Base-by-base conservation (phyloP, 2,329 filamentous ascomycete species). In the Sporothrix brunneoviolacea region DNA sequence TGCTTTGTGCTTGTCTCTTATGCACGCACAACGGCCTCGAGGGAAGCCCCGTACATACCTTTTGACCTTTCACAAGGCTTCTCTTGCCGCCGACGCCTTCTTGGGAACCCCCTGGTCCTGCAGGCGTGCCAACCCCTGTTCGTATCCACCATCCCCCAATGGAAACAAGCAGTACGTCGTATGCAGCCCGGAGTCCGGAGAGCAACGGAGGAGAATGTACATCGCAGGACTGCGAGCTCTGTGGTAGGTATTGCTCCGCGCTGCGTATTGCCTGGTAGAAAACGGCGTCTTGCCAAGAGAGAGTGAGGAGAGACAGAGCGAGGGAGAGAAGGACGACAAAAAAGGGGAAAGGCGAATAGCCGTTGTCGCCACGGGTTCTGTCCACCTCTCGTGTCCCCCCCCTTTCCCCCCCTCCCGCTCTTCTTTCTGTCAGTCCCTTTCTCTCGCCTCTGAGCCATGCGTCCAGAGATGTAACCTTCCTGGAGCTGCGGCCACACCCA, bases 41-140 rank as follows among this genome's bases (percentile, higher is more conserved):
- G 28, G 42, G 37, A 38, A 35, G 27, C 24, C 32, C 45, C 44
- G 15, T 40, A 8, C 21, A 7, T 42, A 19, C 38, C 27, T 52
- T 58, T 28, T 60, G 62, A 63, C 70, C 69, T 70, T 69, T 72
- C 63, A 70, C 58, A 66, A 62, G 53, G 57, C 66, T 60, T 52
- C 65, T 70, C 63, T 69, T 70, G 64, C 68, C 70, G 70, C 68
- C 65, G 62, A 56, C 54, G 9, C 33, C 24, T 42, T 45, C 36
- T 44, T 40, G 41, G 13, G 47, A 22, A n/a, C n/a, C 28, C 48
- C 42, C 48, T 50, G 54, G 48, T 45, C 48, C 41, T 46, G 51
- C 48, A 43, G 48, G 44, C 24, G 24, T 35, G 37, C 36, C 36
- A 40, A 46, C 36, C 42, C 49, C 21, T 45, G 21, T 41, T 19